These are phyloP conservation scores for Backusella tarrabulga DNA, from an alignment of 192 early-diverging fungal species.

Conservation along the genomic window DNA sequence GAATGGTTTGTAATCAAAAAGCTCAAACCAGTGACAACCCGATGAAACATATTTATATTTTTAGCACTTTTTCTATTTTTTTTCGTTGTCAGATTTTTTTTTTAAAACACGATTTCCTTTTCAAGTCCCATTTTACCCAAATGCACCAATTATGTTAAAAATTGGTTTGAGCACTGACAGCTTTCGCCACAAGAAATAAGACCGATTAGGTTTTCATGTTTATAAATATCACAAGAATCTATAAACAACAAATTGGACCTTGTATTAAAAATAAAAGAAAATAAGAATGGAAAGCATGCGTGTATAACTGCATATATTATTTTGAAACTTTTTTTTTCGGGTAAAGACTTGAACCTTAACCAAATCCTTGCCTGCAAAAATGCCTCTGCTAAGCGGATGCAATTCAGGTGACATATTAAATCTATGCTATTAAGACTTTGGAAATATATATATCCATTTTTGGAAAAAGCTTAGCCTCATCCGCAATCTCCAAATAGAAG, in stretches of 20 bases:
- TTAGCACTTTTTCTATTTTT: conserved; percentile 1
- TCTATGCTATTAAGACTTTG: background rate
- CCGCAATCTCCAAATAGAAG: background rate
- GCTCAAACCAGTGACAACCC: background rate
- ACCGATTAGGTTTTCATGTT: background rate
- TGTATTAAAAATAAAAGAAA: background rate
- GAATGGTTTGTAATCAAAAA: background rate
- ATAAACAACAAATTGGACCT: background rate
- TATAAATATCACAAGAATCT: background rate
- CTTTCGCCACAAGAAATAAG: background rate
- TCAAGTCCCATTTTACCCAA: background rate
- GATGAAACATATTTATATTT: background rate
- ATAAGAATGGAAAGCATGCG: background rate
- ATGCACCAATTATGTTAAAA: background rate
- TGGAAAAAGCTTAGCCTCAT: background rate
- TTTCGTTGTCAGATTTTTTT: background rate
- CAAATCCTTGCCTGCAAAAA: background rate
- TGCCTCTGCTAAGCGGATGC: background rate
- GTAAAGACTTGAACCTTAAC: background rate
- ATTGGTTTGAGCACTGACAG: conserved; percentile 2
- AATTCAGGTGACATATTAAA: background rate
- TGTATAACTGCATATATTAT: background rate
- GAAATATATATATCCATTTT: background rate
- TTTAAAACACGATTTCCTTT: background rate
- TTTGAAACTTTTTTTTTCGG: background rate